Conservation (phyloP, 148 eudicot species). For the Hydrangea macrophylla region DNA sequence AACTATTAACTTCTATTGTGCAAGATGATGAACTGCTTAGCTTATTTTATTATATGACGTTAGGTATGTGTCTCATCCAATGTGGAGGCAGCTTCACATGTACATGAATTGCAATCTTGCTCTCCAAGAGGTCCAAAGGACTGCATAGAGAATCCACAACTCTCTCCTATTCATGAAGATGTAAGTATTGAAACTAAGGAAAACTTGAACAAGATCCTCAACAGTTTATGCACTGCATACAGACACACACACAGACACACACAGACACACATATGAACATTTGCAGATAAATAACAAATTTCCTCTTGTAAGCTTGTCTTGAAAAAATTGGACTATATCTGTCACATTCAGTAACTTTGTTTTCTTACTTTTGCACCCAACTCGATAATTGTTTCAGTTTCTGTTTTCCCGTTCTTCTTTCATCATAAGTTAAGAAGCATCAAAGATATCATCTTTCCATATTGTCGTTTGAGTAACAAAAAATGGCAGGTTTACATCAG, state of each 20-base stretch:
- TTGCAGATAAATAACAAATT: background rate
- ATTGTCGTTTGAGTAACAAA: background rate
- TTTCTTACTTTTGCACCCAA: background rate
- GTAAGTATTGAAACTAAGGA: conserved; percentile 29
- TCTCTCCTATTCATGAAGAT: conserved; percentile 60
- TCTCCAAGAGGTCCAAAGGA: conserved; percentile 16
- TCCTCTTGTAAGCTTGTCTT: too few species aligned
- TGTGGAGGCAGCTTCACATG: conserved; percentile 16
- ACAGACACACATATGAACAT: background rate
- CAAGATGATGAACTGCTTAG: background rate
- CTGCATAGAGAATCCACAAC: conserved; percentile 19
- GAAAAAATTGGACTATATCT: background rate
- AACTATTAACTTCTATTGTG: too few species aligned
- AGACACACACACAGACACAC: background rate
- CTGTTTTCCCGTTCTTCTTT: background rate
- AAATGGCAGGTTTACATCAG: conserved; percentile 20
- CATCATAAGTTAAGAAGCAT: background rate
- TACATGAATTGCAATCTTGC: conserved; percentile 19
- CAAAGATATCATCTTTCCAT: background rate
- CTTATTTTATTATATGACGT: conserved; percentile 8
- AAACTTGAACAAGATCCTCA: background rate
- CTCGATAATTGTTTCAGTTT: background rate
- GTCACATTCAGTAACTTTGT: background rate
- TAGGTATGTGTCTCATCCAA: conserved; percentile 32
- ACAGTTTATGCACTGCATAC: background rate